Conservation (phyloP, 2,329 filamentous ascomycete genomes). For the Arachnomyces sp. region DNA sequence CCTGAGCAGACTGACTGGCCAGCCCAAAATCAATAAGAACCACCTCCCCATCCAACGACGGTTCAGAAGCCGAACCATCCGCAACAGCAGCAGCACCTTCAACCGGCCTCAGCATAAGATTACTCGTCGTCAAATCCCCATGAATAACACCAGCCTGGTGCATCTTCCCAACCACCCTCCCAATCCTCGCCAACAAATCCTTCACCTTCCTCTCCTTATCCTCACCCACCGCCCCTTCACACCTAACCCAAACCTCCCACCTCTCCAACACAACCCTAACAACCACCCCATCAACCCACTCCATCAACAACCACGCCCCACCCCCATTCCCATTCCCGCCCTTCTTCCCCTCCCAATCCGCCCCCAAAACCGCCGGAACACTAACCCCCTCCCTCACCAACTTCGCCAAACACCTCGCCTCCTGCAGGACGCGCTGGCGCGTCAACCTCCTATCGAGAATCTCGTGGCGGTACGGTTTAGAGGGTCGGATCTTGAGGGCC, state of each 20-base stretch:
- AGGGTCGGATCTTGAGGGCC: slow-evolving; percentile 83
- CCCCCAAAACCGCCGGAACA: slow-evolving; percentile 72
- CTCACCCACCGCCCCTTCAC: slow-evolving; percentile 17
- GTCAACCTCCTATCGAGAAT: slow-evolving; percentile 81
- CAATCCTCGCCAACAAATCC: slow-evolving; percentile 61
- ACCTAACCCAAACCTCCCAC: slow-evolving; percentile 49
- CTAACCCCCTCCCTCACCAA: slow-evolving; percentile 68
- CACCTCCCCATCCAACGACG: slow-evolving; percentile 58
- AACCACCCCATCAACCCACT: slow-evolving; percentile 71
- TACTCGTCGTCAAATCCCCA: slow-evolving; percentile 94
- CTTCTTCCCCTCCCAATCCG: slow-evolving; percentile 55
- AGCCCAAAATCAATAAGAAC: slow-evolving; percentile 93
- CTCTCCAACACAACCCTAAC: slow-evolving; percentile 62
- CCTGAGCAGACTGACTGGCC: slow-evolving; percentile 67
- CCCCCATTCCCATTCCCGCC: slow-evolving; percentile 48
- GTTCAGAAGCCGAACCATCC: slow-evolving; percentile 14
- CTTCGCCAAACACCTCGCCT: slow-evolving; percentile 75
- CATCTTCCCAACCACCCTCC: slow-evolving; percentile 61
- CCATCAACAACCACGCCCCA: slow-evolving; percentile 66
- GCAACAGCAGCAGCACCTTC: slow-evolving; percentile 9
- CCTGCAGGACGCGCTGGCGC: slow-evolving; percentile 74
- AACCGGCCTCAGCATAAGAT: slow-evolving; percentile 68
- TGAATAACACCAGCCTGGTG: slow-evolving; percentile 84
- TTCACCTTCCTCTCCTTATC: slow-evolving; percentile 22
- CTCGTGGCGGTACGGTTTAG: slow-evolving; percentile 87